Conservation (phyloP, 768 basidiomycete genomes). For the Kwoniella newhampshirensis region DNA sequence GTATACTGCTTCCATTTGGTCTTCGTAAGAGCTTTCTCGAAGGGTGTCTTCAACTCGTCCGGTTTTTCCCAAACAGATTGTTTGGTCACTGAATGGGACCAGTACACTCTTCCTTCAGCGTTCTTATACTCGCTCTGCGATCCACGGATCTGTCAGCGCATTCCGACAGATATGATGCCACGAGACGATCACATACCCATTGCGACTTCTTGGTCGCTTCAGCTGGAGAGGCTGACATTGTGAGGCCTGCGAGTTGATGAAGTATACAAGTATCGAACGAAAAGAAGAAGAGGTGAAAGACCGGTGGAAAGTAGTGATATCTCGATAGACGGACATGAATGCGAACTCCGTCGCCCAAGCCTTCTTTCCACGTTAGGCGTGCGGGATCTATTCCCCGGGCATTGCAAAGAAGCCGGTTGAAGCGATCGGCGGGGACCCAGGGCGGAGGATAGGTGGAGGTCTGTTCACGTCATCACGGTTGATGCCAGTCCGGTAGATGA, state of each 20-base stretch:
- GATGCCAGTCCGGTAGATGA: no score
- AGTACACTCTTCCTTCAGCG: conserved; percentile 95
- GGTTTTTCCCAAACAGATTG: conserved; percentile 99
- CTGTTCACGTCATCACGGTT: no score
- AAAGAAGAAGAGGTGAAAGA: no score
- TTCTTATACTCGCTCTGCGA: conserved; percentile 88
- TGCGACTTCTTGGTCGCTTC: conserved; percentile 16
- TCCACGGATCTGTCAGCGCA: not conserved
- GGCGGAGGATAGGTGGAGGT: no score
- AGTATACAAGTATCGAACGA: no score
- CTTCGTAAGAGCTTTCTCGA: conserved; percentile 86
- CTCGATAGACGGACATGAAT: no score
- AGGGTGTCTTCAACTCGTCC: conserved; percentile 81
- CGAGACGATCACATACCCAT: conserved; percentile 19
- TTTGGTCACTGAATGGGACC: conserved; percentile 85
- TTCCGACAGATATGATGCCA: not conserved
- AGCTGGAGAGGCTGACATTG: conserved; percentile 30
- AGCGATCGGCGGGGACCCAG: no score
- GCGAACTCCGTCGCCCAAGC: no score
- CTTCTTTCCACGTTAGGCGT: no score
- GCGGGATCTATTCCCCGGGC: no score
- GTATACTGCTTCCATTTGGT: conserved; percentile 98
- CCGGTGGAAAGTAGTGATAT: no score
- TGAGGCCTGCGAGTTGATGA: not conserved
- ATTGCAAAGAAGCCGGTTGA: no score